phyloP scores from a whole-genome alignment of 2,329 filamentous ascomycete species.

The Aureobasidium sp. region DNA sequence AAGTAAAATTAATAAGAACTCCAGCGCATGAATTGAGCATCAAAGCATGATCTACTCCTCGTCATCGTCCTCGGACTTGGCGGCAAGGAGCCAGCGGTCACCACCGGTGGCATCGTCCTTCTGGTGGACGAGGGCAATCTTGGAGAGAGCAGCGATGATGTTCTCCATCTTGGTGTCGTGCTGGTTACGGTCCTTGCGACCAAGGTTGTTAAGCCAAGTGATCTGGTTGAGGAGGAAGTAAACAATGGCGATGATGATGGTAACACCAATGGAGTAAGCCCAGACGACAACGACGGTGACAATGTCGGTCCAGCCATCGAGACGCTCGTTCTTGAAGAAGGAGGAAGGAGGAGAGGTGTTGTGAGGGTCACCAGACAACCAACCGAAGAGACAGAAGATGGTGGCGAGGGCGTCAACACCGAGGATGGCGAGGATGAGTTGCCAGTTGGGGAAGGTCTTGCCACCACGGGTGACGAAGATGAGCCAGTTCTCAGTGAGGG shows the following conservation, averaged over 20 bases:
- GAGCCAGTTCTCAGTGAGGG: conserved; percentile 46
- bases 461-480: conserved; percentile 51
- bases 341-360: conserved; percentile 32
- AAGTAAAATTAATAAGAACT: conserved; percentile 8
- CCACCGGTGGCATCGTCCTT: conserved; percentile 38
- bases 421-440: conserved; percentile 62
- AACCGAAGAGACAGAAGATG: conserved; percentile 67
- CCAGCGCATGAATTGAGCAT: conserved; percentile 4
- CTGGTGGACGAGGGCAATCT: conserved; percentile 54
- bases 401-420: conserved; percentile 63
- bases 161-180: conserved; percentile 59
- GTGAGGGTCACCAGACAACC: conserved; percentile 50
- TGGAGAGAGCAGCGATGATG: conserved; percentile 55
- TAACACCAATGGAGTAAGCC: conserved; percentile 58
- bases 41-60: conserved; percentile 33
- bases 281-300: conserved; percentile 58
- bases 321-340: conserved; percentile 25
- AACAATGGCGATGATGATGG: conserved; percentile 56
- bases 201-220: conserved; percentile 51
- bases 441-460: conserved; percentile 65
- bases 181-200: conserved; percentile 51
- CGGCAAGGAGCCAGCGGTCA: conserved; percentile 36
- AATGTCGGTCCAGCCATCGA: conserved; percentile 47
- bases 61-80: conserved; percentile 37
- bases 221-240: conserved; percentile 55